Conservation (phyloP, 139 green algal species). For the Closterium sp. region DNA sequence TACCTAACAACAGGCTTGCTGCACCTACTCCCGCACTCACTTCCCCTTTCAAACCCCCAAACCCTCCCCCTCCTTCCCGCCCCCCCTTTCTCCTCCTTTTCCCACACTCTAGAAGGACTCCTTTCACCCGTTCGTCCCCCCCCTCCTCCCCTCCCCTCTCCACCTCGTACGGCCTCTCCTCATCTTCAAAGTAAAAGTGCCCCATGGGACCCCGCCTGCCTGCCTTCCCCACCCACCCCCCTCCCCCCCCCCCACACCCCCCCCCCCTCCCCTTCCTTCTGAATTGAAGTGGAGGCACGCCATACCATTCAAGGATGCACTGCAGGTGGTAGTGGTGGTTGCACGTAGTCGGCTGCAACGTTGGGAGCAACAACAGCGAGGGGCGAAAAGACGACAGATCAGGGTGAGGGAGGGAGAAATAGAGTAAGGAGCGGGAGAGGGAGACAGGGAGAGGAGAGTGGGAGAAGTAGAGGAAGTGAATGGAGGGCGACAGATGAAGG, state of each 20-base stretch:
- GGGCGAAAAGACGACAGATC: slow-evolving; percentile 1
- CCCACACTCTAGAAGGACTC: too few relatives aligned
- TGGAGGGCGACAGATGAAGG: too few relatives aligned
- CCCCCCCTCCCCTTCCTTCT: not conserved
- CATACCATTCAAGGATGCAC: slow-evolving; percentile 43
- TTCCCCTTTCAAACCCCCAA: not conserved
- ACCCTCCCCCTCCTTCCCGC: not conserved
- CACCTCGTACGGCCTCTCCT: not conserved
- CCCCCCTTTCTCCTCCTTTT: too few relatives aligned
- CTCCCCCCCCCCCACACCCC: too few relatives aligned
- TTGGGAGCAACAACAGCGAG: not conserved
- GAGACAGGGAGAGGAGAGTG: too few relatives aligned
- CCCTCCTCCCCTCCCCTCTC: too few relatives aligned
- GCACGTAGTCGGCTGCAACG: slow-evolving; percentile 35
- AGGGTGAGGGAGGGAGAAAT: slow-evolving; percentile 9
- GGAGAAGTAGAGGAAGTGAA: too few relatives aligned
- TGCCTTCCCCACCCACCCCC: not conserved
- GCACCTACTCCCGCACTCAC: not conserved
- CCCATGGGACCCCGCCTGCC: too few relatives aligned
- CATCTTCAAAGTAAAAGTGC: too few relatives aligned
- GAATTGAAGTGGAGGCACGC: too few relatives aligned
- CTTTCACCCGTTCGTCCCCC: not conserved
- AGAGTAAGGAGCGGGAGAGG: not conserved
- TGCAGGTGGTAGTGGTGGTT: slow-evolving; percentile 45
- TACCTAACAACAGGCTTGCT: too few relatives aligned